These are phyloP conservation scores for Aurifilum marmelostoma DNA, from an alignment of 2,329 filamentous ascomycete species.

Conservation along the genomic window DNA sequence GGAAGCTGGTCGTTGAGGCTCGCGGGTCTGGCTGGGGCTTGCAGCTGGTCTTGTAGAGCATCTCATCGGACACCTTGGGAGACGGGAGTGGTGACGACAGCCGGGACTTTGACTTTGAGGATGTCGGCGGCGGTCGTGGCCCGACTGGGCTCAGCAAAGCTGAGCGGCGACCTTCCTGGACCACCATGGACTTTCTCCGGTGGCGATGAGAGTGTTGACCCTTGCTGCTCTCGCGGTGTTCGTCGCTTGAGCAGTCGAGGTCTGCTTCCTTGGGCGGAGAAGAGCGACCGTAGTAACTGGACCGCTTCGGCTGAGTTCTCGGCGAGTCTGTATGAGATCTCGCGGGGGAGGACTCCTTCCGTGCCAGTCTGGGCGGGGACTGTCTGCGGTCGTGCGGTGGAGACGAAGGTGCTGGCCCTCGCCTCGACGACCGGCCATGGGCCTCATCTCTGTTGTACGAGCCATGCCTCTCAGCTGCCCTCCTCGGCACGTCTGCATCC, in stretches of 20 bases:
- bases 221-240: conserved; percentile 36
- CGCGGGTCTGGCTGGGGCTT: conserved; percentile 13
- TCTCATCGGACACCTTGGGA: conserved; percentile 32
- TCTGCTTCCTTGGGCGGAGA: conserved; percentile 38
- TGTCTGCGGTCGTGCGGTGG: conserved; percentile 33
- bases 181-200: conserved; percentile 41
- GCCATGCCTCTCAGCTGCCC: conserved; percentile 24
- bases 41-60: conserved; percentile 8
- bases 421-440: conserved; percentile 18
- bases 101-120: conserved; percentile 39
- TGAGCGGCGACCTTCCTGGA: conserved; percentile 40
- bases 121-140: conserved; percentile 21
- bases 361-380: conserved; percentile 36
- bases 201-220: conserved; percentile 36
- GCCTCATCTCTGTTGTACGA: conserved; percentile 30
- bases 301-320: conserved; percentile 35
- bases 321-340: conserved; percentile 32
- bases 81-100: conserved; percentile 42
- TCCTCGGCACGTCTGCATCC: conserved; percentile 31
- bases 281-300: conserved; percentile 34
- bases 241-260: conserved; percentile 44
- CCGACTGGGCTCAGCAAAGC: conserved; percentile 33
- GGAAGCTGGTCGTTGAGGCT: conserved; percentile 18
- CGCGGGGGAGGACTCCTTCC: conserved; percentile 39
- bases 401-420: conserved; percentile 19